Percentiles rank a stretch among this genome's conserved stretches.
phyloP scores from a whole-genome alignment of 768 basidiomycete genomes.

The Rhodocollybia butyracea region DNA sequence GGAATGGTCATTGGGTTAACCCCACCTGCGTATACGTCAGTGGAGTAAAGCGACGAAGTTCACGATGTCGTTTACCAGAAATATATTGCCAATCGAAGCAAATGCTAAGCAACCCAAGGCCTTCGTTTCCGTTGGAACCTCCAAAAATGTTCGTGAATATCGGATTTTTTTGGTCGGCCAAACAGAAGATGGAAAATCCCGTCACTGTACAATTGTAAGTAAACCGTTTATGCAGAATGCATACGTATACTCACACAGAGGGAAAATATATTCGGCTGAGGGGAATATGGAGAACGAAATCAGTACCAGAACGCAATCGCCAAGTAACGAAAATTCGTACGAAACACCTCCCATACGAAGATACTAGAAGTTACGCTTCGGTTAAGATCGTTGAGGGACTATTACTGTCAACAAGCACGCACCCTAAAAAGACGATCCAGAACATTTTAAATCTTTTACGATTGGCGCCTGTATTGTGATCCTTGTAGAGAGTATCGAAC shows the following conservation, averaged over 20 bases:
- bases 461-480: conserved; percentile 21
- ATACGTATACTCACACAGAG: too few species aligned
- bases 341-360: too few species aligned
- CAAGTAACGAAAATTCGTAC: too few species aligned
- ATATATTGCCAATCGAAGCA: background rate
- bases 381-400: too few species aligned
- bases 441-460: conserved; percentile 34
- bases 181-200: conserved; percentile 41
- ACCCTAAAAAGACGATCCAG: too few species aligned
- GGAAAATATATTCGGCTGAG: too few species aligned
- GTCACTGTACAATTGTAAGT: too few species aligned
- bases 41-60: background rate
- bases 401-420: too few species aligned
- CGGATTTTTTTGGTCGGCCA: conserved; percentile 33
- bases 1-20: background rate
- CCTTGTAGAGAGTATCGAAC: conserved; percentile 29
- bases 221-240: too few species aligned
- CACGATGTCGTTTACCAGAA: background rate
- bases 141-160: conserved; percentile 47
- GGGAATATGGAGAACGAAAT: too few species aligned
- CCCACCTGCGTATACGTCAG: background rate
- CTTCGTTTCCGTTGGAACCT: conserved; percentile 47
- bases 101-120: conserved; percentile 10
- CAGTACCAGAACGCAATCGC: too few species aligned
- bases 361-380: too few species aligned